These are phyloP conservation scores for Sarocladium strictum DNA, from an alignment of 2,329 filamentous ascomycete genomes.

Conservation along the genomic window DNA sequence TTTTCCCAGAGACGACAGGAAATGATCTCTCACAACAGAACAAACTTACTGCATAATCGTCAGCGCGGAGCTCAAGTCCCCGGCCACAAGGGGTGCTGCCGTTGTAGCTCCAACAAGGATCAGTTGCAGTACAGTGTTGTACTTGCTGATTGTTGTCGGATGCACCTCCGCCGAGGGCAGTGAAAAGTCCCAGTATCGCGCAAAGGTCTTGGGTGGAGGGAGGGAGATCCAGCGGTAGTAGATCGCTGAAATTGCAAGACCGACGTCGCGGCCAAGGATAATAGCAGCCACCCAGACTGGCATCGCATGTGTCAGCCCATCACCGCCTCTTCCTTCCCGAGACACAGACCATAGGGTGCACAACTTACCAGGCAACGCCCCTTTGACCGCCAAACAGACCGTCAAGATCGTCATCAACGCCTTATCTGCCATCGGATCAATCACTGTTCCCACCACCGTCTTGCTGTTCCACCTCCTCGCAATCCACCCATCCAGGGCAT, in stretches of 20 bases:
- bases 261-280: constrained; percentile 83
- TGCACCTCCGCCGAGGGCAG: constrained; percentile 81
- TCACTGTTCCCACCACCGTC: constrained; percentile 90
- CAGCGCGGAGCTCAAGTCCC: constrained; percentile 49
- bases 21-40: not conserved
- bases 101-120: constrained; percentile 81
- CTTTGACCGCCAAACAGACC: constrained; percentile 76
- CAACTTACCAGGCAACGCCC: constrained; percentile 66
- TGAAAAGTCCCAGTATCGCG: constrained; percentile 95
- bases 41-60: constrained; percentile 56
- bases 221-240: constrained; percentile 96
- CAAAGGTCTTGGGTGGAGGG: constrained; percentile 86
- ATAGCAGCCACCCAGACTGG: constrained; percentile 81
- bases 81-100: constrained; percentile 67
- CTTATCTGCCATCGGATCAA: constrained; percentile 97
- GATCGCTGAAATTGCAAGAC: constrained; percentile 76
- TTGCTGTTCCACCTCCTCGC: constrained; percentile 81
- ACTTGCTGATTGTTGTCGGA: constrained; percentile 78
- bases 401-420: constrained; percentile 90
- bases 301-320: not conserved
- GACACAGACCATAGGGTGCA: not conserved
- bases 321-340: not conserved
- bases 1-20: too few relatives aligned
- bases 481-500: constrained; percentile 91
- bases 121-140: constrained; percentile 90